Evolutionary conservation across 352 stramenopile species (phyloP).

Genomic region (Globisporangium splendens): DNA sequence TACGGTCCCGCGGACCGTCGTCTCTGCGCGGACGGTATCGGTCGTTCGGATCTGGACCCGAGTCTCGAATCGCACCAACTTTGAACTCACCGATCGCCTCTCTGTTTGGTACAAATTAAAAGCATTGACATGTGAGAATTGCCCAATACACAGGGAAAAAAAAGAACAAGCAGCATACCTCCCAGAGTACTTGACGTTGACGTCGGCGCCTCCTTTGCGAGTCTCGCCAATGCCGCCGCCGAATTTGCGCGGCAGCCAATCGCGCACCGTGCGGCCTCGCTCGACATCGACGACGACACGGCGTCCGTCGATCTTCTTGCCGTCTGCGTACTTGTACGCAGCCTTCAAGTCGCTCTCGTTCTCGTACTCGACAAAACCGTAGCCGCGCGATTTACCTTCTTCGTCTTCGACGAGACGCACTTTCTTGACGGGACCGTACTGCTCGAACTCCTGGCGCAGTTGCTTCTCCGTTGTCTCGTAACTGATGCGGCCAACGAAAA

Average conservation of each 20-base stretch:
- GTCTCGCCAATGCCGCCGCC: constrained; percentile 93
- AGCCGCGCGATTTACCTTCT: constrained; percentile 91
- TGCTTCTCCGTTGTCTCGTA: constrained; percentile 99
- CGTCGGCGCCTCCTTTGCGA: constrained; percentile 65
- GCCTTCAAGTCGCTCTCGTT: constrained; percentile 95
- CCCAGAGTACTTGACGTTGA: constrained; percentile 87
- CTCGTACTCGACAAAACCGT: constrained; percentile 99
- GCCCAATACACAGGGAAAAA: not conserved
- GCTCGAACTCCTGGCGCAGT: constrained; percentile 95
- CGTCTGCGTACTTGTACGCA: constrained; percentile 93
- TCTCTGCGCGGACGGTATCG: constrained; percentile 25
- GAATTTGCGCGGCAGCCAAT: constrained; percentile 94
- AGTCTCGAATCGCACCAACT: constrained; percentile 23
- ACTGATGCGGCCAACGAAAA: constrained; percentile 96
- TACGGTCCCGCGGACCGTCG: constrained; percentile 17
- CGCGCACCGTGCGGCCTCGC: constrained; percentile 94
- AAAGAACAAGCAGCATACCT: constrained; percentile 28
- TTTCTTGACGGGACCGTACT: constrained; percentile 90
- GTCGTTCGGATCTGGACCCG: constrained; percentile 24
- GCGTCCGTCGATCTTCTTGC: constrained; percentile 95
- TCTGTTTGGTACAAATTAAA: not conserved
- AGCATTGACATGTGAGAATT: not conserved
- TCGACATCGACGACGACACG: constrained; percentile 98
- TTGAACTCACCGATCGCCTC: constrained; percentile 23
- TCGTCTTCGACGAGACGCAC: constrained; percentile 86